phyloP scores from a whole-genome alignment of 768 basidiomycete genomes.

The Leccinum disarticulatum region DNA sequence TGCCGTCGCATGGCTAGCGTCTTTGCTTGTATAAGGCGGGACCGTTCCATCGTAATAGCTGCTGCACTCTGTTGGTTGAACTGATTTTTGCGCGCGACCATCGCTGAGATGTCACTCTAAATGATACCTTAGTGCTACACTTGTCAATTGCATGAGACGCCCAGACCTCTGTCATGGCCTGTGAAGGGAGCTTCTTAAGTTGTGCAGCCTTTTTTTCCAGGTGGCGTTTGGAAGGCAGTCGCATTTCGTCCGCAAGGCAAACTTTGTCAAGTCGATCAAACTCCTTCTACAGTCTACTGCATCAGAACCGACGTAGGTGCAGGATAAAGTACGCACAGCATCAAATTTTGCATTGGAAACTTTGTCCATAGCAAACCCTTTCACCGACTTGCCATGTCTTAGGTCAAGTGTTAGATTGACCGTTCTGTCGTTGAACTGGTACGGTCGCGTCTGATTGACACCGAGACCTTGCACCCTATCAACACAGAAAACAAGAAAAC shows the following conservation, averaged over 20 bases:
- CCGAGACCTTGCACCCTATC: conserved; percentile 45
- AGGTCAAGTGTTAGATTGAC: conserved; percentile 72
- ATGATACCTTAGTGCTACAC: conserved; percentile 11
- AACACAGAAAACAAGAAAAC: conserved; percentile 1
- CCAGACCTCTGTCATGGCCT: conserved; percentile 77
- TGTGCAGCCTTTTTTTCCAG: conserved; percentile 66
- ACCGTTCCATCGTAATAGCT: conserved; percentile 52
- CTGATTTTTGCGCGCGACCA: conserved; percentile 66
- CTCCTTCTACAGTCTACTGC: conserved; percentile 54
- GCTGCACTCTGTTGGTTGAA: conserved; percentile 34
- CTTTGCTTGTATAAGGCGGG: conserved; percentile 67
- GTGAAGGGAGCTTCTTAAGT: conserved; percentile 55
- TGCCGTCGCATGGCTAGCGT: conserved; percentile 74
- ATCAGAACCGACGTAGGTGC: conserved; percentile 11
- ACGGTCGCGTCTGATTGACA: conserved; percentile 57
- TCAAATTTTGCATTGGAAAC: conserved; percentile 74
- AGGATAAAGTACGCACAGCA: conserved; percentile 45
- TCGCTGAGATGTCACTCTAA: conserved; percentile 81
- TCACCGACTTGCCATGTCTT: conserved; percentile 68
- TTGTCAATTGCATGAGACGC: conserved; percentile 8
- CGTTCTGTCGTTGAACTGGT: conserved; percentile 64
- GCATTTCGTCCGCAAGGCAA: conserved; percentile 51
- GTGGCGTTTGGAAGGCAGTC: conserved; percentile 64
- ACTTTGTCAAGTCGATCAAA: conserved; percentile 56
- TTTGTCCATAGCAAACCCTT: conserved; percentile 75